Evolutionary conservation across 768 basidiomycete genomes (phyloP), one percentile per base, ranked within the genome.

Genomic region (Lepiota brunneoincarnata): DNA sequence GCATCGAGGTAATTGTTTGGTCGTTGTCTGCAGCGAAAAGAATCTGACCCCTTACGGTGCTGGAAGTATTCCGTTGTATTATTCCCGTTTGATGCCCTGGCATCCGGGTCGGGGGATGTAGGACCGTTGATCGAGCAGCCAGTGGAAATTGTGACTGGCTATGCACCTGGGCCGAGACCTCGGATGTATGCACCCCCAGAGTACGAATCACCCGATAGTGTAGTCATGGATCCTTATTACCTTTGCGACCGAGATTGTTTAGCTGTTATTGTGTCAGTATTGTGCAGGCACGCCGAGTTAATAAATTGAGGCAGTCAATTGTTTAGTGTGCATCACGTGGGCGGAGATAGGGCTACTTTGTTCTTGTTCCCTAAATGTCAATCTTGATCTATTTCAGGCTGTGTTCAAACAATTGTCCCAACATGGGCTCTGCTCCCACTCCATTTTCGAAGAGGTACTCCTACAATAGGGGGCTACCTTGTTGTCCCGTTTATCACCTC

Each of bases 31-130:
- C 21, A 47, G 20, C 12, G 5, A 9, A 6, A 31, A 9, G 4
- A 6, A 6, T n/a, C 14, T 14, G 24, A 28, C 21, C 24, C 15
- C 42, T 23, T 41, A 49, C 14, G 51, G 49, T 51, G 42, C 49
- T 41, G 43, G 31, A 54, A 75, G 74, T 76, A 76, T 55, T 67
- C 66, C 1, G 66, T 76, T 14, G 66, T 70, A 14, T 50, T 75
- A 26, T 69, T 74, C 42, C 68, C 73, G 10, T 75, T 73, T 56
- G 66, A 71, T 37, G 61, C 64, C 35, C 54, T 61, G 4, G 67
- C 64, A 0, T 72, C 72, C 48, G 63, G 64, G 43, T 55, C 64
- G 31, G 41, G 58, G 11, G 62, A 62, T 26, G 50, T 41, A 26
- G 63, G 67, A 17, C 63, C 66, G 1, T 58, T 73, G 21, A 42